Percentiles rank a stretch among this genome's conserved stretches.
Evolutionary conservation across 148 eudicot genomes (phyloP).

Genomic region (Simmondsia chinensis): DNA sequence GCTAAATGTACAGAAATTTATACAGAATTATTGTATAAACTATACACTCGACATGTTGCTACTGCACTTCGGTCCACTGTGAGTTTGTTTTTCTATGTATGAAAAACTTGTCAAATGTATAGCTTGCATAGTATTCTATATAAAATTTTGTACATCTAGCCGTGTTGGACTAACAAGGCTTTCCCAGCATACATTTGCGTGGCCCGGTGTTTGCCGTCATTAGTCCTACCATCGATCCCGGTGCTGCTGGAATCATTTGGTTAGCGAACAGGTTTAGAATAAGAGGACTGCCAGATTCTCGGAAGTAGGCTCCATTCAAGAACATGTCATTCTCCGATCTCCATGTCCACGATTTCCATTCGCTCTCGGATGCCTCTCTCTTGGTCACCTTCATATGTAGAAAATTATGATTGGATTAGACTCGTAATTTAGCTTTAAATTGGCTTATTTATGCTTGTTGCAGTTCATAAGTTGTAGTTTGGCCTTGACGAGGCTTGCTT

Average conservation of each 20-base stretch:
- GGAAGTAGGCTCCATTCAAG: constrained; percentile 49
- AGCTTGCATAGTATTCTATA: no score
- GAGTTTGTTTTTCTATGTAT: not conserved
- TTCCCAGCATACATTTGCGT: constrained; percentile 18
- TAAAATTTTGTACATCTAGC: no score
- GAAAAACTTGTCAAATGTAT: no score
- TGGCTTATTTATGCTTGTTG: not conserved
- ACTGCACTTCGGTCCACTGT: no score
- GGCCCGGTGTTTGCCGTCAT: constrained; percentile 40
- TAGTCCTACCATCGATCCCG: constrained; percentile 17
- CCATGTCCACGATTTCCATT: constrained; percentile 56
- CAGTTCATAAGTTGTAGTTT: not conserved
- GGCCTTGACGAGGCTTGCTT: no score
- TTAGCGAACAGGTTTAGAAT: not conserved
- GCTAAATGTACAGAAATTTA: no score
- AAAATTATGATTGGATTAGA: not conserved
- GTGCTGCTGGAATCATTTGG: constrained; percentile 11
- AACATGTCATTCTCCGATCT: constrained; percentile 33
- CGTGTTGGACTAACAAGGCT: constrained; percentile 24
- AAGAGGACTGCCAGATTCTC: constrained; percentile 23
- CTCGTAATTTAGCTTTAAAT: not conserved
- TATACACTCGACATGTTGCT: no score
- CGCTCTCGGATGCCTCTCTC: constrained; percentile 32
- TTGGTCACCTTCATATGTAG: constrained; percentile 32
- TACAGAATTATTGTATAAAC: no score